Evolutionary conservation across 2,329 filamentous ascomycete genomes (phyloP), one percentile per base, ranked within the genome.

Genomic region (Cercospora brassicicola): DNA sequence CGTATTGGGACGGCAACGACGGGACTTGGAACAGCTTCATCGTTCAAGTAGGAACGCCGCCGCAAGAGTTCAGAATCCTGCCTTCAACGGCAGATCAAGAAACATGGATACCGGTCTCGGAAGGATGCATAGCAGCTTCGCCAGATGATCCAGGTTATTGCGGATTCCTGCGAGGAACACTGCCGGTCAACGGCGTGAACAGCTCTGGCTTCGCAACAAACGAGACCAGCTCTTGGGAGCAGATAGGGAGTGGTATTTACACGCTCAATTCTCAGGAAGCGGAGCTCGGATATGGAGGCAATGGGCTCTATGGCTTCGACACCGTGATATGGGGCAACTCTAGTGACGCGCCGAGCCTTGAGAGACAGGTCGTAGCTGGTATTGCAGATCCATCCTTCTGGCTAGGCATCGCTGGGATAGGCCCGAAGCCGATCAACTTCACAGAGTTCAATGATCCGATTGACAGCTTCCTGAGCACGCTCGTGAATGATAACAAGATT

Each of bases 401-500:
- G 64, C 26, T 69, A 9, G 67, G 67, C 7, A 39, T 67, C 9
- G 28, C 63, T 20, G 67, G 67, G 4, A 31, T 69, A 4, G 53
- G 64, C 2, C 36, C 51, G 10, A 62, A 62, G 18, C 53, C 64
- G 28, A 61, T 53, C 59, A 59, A 66, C 26, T 64, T 69, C 55
- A 76, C 78, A 9, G 33, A 63, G 18, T 76, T 76, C 69, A 77
- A 77, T 57, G 70, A 76, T 36, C 76, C 77, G 0, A 70, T 76
- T 15, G 55, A 62, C 70, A 77, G 74, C 55, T 73, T 79, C 23
- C 65, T 81, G 67, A 66, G 59, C 23, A 75, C 69, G 59, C 85
- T 90, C 45, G 84, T 88, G 73, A 78, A 83, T 3, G 82, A 84
- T 64, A 85, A 85, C n/a, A 81, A 79, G 66, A 90, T 92, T 60